Evolutionary conservation across 805 yeast species (phyloP), one percentile per base, ranked within the genome.

Genomic region (Candida gorgasii): DNA sequence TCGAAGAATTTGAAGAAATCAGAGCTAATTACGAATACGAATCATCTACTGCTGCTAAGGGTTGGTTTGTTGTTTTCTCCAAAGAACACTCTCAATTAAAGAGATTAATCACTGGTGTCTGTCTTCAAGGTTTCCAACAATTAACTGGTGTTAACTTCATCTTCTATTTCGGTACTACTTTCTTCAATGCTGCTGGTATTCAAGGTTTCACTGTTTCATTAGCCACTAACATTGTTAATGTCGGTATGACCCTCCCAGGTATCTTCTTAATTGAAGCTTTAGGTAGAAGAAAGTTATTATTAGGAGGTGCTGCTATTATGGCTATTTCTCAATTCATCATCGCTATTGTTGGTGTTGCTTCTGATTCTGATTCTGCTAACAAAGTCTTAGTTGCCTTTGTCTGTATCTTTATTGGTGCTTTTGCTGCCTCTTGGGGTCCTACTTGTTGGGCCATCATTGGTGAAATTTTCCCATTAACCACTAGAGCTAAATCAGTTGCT

Each of bases 231-330:
- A 81, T 86, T 16, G 95, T 87, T 24, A 87, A 89, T 59, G 89
- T 85, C 24, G 77, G 75, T 4, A 81, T 81, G 54, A 88, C 95
- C 5, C 67, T 89, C 12, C 96, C 96, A 0, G 95, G 96, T 1
- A 76, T 90, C 18, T 57, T 84, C 29, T 65, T 84, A 27, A 84
- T 89, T 44, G 97, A 90, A 57, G 69, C 76, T 8, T 72, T 85
- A 39, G 97, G 97, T 42, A 78, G 98, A 55, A 71, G 97, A 42
- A 76, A 75, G 49, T 71, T 86, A 14, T 60, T 87, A 29, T 55
- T 88, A 1, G 52, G 67, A 44, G 98, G 98, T 3, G 95, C 92
- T 6, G 52, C 73, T 2, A 80, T 88, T 2, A 87, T 89, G 96
- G 47, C 69, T 12, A 33, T 55, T n/a, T 55, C 64, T 37, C 69